A percentile compares a stretch with the other conserved stretches of the same genome.
phyloP scores from a whole-genome alignment of 805 yeast species.

The Saccharomycopsis guyanensis region DNA sequence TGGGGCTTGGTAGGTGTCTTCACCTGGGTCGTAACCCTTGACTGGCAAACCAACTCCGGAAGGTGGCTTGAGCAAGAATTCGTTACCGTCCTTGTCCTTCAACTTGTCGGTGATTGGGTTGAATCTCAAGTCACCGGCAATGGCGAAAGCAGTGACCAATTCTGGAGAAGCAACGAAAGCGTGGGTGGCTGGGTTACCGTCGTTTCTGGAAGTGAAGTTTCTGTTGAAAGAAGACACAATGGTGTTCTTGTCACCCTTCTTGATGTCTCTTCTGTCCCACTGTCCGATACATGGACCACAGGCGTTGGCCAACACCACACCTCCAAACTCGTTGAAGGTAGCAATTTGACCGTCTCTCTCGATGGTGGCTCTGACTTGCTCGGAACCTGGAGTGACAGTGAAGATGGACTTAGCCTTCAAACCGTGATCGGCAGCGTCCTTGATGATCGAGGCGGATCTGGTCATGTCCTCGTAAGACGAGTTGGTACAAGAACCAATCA shows the following conservation, averaged over 20 bases:
- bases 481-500: constrained; percentile 97
- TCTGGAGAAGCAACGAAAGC: constrained; percentile 97
- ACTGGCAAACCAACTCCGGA: constrained; percentile 84
- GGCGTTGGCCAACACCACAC: constrained; percentile 89
- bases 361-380: constrained; percentile 94
- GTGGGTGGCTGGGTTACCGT: constrained; percentile 96
- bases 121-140: constrained; percentile 93
- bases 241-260: constrained; percentile 92
- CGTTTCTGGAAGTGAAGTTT: constrained; percentile 96
- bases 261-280: constrained; percentile 93
- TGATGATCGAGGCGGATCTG: constrained; percentile 84
- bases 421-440: constrained; percentile 81
- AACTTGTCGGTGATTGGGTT: constrained; percentile 91
- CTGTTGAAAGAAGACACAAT: constrained; percentile 97
- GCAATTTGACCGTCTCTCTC: constrained; percentile 89
- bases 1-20: constrained; percentile 94
- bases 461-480: constrained; percentile 98
- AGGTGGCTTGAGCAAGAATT: constrained; percentile 84
- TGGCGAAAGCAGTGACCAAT: constrained; percentile 89
- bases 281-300: constrained; percentile 99
- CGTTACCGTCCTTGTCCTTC: constrained; percentile 81
- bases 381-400: constrained; percentile 97
- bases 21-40: constrained; percentile 88
- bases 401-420: constrained; percentile 85
- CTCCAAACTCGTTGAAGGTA: constrained; percentile 80